These are phyloP conservation scores for Tagetes patula DNA, from an alignment of 129 eudicot genomes.

Conservation along the genomic window DNA sequence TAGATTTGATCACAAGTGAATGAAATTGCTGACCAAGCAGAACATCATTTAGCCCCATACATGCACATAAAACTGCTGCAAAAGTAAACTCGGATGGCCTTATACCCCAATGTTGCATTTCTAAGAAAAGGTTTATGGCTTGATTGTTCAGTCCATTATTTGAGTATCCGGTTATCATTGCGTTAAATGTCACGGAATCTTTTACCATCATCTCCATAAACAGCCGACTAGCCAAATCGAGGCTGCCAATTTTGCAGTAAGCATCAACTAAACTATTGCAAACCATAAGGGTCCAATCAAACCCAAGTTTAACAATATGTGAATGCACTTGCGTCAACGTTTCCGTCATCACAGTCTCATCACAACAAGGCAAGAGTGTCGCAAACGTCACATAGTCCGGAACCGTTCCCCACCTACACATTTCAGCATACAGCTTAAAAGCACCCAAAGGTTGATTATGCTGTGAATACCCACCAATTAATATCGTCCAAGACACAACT, in stretches of 20 bases:
- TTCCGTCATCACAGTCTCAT: slow-evolving; percentile 37
- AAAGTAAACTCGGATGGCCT: slow-evolving; percentile 76
- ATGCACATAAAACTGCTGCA: slow-evolving; percentile 67
- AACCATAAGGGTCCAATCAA: slow-evolving; percentile 41
- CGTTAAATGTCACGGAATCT: slow-evolving; percentile 72
- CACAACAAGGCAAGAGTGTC: slow-evolving; percentile 65
- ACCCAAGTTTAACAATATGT: slow-evolving; percentile 62
- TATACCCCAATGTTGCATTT: slow-evolving; percentile 54
- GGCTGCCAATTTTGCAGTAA: slow-evolving; percentile 60
- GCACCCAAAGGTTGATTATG: slow-evolving; percentile 45
- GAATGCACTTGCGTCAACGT: slow-evolving; percentile 64
- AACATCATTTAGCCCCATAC: slow-evolving; percentile 49
- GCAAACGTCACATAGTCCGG: slow-evolving; percentile 74
- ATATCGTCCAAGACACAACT: slow-evolving; percentile 77
- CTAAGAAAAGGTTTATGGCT: slow-evolving; percentile 52
- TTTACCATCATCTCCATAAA: slow-evolving; percentile 49
- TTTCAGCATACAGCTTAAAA: slow-evolving; percentile 57
- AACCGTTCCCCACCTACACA: slow-evolving; percentile 55
- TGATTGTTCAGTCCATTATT: slow-evolving; percentile 42
- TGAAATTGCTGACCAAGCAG: slow-evolving; percentile 64
- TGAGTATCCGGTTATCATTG: slow-evolving; percentile 62
- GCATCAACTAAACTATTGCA: slow-evolving; percentile 80
- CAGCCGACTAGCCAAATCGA: slow-evolving; percentile 46
- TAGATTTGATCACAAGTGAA: slow-evolving; percentile 53
- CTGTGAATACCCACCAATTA: slow-evolving; percentile 73